Evolutionary conservation across 495 filamentous ascomycete species (phyloP), one percentile per base, ranked within the genome.

Genomic region (Penicillium manginii): DNA sequence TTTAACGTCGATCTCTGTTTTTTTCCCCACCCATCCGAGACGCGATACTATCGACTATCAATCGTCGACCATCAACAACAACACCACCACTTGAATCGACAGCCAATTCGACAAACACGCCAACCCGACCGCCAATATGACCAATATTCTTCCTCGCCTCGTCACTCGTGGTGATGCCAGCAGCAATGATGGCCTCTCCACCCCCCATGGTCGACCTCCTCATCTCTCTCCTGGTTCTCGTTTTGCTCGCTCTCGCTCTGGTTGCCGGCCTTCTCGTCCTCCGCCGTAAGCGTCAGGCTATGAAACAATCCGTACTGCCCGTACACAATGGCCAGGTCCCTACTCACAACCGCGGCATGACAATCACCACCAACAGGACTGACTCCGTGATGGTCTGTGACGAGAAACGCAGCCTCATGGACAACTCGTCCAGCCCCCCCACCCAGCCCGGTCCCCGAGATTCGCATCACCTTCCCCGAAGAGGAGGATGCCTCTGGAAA

Each of bases 391-490:
- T 88, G 50, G 83, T 93, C 57, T 88, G 88, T 67, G 86, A 88
- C 62, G 89, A 91, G 71, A 84, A 90, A 72, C 78, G 81, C 58
- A 81, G 84, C 52, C 83, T 96, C 63, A 85, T 94, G 58, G 81
- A 85, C 43, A 88, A 88, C 71, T 89, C 90, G 21, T 81, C 82
- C 46, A 86, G 83, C 42, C 90, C 91, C 91, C 15, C 91, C 92
- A 26, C 73, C 87, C 46, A 92, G 90, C 55, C 91, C 91, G n/a
- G 84, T 98, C 12, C 94, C 94, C 11, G 91, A 97, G 75, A 98
- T 98, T 67, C 91, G 93, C 72, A 96, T 98, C 68, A 98, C 94
- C 0, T 97, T 98, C 78, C 94, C 94, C 14, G 94, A 98, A 62
- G 93, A 98, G 81, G 93, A 92, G 65, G 89, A 97, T 62, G 85